These are phyloP conservation scores for Hericium erinaceus DNA, from an alignment of 768 basidiomycete genomes.

Conservation along the genomic window DNA sequence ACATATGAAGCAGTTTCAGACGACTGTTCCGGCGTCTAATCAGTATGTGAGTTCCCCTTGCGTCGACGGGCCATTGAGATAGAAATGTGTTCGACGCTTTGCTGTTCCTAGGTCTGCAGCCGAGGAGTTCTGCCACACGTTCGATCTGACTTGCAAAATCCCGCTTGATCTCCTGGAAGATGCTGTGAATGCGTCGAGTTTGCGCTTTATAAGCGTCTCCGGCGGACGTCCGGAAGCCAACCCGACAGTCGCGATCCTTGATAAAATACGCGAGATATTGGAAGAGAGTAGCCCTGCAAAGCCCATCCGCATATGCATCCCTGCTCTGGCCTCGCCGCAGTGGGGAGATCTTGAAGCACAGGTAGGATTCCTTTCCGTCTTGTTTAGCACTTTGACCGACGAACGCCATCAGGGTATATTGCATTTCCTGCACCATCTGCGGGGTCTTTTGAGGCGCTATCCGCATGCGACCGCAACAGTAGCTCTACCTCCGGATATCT, in stretches of 20 bases:
- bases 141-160: slow-evolving; percentile 64
- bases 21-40: slow-evolving; percentile 50
- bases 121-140: slow-evolving; percentile 57
- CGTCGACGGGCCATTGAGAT: not conserved
- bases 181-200: not conserved
- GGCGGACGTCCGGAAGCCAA: not conserved
- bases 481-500: slow-evolving; percentile 56
- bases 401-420: slow-evolving; percentile 46
- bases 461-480: slow-evolving; percentile 59
- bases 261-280: slow-evolving; percentile 17
- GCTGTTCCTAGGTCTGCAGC: slow-evolving; percentile 9
- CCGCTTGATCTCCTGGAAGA: slow-evolving; percentile 23
- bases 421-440: slow-evolving; percentile 63
- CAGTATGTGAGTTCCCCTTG: slow-evolving; percentile 33
- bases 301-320: slow-evolving; percentile 13
- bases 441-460: slow-evolving; percentile 46
- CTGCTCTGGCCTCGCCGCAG: slow-evolving; percentile 26
- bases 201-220: not conserved
- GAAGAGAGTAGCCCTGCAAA: slow-evolving; percentile 15
- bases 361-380: slow-evolving; percentile 30
- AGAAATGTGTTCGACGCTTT: slow-evolving; percentile 4
- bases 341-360: slow-evolving; percentile 59
- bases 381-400: slow-evolving; percentile 4
- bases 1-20: slow-evolving; percentile 86
- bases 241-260: slow-evolving; percentile 20